Percentiles rank a stretch among this genome's conserved stretches.
These are phyloP conservation scores for Knoxia roxburghii DNA, from an alignment of 257 asterid genomes.

Conservation along the genomic window DNA sequence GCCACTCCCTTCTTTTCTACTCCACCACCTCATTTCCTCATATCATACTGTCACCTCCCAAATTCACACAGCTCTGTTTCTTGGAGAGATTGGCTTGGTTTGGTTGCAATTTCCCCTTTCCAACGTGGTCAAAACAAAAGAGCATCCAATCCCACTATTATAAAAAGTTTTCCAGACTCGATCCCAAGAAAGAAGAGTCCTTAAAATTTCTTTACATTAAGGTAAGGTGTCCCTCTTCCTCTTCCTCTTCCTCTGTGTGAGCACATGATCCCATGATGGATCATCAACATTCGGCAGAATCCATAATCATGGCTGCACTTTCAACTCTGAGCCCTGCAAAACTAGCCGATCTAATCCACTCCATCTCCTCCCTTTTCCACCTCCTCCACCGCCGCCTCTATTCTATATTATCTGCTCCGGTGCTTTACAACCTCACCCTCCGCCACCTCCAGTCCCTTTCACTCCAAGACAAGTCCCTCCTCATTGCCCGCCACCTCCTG, in stretches of 20 bases:
- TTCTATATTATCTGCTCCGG: slow-evolving; percentile 62
- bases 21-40: slow-evolving; percentile 38
- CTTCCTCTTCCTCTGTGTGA: no score
- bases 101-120: background rate
- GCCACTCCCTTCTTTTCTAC: slow-evolving; percentile 59
- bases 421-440: slow-evolving; percentile 66
- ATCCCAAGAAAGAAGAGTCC: no score
- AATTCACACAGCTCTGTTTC: background rate
- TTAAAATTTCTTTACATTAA: no score
- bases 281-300: slow-evolving; percentile 30
- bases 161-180: no score
- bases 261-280: slow-evolving; percentile 46
- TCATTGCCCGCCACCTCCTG: slow-evolving; percentile 71
- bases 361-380: slow-evolving; percentile 62
- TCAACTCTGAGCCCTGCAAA: slow-evolving; percentile 50
- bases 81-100: background rate
- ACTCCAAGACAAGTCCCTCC: slow-evolving; percentile 67
- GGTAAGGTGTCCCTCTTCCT: no score
- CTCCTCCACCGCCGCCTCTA: slow-evolving; percentile 59
- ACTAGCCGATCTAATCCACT: slow-evolving; percentile 51
- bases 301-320: slow-evolving; percentile 59
- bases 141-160: no score
- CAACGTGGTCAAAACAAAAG: no score
- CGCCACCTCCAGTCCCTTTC: slow-evolving; percentile 77
- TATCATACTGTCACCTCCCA: slow-evolving; percentile 12